Evolutionary conservation across 1,139 yeast species (phyloP).

Genomic region (Protomyces inundatus): DNA sequence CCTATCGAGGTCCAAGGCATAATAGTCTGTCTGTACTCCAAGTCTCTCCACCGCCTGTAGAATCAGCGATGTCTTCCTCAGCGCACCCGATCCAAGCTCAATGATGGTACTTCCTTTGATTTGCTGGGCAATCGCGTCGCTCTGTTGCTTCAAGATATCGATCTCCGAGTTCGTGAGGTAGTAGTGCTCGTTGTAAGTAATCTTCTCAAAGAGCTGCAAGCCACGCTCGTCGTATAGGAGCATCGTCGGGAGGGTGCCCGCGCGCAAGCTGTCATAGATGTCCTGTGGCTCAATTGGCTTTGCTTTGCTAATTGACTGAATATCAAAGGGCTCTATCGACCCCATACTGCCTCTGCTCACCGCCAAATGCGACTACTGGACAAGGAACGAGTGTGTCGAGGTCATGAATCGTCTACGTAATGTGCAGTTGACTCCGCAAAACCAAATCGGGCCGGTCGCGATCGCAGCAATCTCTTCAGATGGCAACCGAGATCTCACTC

Average conservation of each 20-base stretch:
- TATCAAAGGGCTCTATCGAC: not conserved
- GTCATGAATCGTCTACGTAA: too few species aligned
- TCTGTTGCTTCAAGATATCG: slow-evolving; percentile 27
- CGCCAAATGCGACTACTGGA: too few species aligned
- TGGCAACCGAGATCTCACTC: slow-evolving; percentile 1
- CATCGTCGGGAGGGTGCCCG: slow-evolving; percentile 30
- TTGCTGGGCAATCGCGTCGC: slow-evolving; percentile 28
- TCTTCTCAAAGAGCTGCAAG: slow-evolving; percentile 32
- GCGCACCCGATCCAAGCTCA: slow-evolving; percentile 33
- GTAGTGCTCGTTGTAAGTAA: slow-evolving; percentile 32
- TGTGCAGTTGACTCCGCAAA: too few species aligned
- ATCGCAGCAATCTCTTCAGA: not conserved
- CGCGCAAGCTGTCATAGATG: slow-evolving; percentile 1
- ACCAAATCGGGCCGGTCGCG: too few species aligned
- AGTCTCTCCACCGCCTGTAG: slow-evolving; percentile 31
- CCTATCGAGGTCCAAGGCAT: slow-evolving; percentile 32
- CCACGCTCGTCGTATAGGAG: slow-evolving; percentile 33
- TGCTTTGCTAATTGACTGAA: slow-evolving; percentile 20
- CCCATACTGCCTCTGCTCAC: not conserved
- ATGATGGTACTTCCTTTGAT: slow-evolving; percentile 29
- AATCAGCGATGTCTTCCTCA: slow-evolving; percentile 31
- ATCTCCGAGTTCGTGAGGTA: slow-evolving; percentile 31
- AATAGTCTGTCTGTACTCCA: slow-evolving; percentile 28
- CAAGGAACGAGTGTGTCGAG: too few species aligned
- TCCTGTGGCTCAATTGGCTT: slow-evolving; percentile 13